phyloP scores from a whole-genome alignment of 2,329 filamentous ascomycete species.

The Calonectria multiphialidica region DNA sequence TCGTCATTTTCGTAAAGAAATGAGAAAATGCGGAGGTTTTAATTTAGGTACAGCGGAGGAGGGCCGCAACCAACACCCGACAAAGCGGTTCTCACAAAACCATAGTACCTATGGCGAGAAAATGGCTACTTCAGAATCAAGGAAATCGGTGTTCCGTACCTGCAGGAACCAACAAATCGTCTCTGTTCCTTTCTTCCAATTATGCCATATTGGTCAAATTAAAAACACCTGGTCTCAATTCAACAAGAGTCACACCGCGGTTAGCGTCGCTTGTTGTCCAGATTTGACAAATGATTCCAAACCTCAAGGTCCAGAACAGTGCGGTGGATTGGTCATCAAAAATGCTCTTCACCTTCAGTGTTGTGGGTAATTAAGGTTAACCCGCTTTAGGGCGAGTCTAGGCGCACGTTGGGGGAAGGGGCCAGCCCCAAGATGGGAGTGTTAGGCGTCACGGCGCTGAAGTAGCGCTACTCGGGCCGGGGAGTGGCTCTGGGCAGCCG shows the following conservation, averaged over 20 bases:
- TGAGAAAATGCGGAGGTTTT: not conserved
- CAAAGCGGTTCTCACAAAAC: too few species aligned
- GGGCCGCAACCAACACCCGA: too few species aligned
- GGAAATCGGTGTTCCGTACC: not conserved
- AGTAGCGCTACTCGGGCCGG: not conserved
- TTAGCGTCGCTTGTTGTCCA: not conserved
- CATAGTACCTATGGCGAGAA: not conserved
- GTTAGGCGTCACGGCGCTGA: not conserved
- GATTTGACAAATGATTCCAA: constrained; percentile 4
- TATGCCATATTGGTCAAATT: not conserved
- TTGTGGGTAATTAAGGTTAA: not conserved
- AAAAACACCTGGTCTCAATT: not conserved
- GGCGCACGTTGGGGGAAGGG: not conserved
- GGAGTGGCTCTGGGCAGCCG: not conserved
- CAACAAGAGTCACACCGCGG: not conserved
- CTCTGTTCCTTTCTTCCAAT: not conserved
- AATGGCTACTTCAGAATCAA: not conserved
- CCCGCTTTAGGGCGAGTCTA: not conserved
- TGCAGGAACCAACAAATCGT: not conserved
- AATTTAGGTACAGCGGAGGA: not conserved
- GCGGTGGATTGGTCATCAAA: constrained; percentile 4
- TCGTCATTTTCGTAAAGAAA: not conserved
- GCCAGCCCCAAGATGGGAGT: not conserved
- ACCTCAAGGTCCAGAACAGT: not conserved
- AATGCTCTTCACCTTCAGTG: not conserved